A percentile compares a stretch with the other conserved stretches of the same genome.
phyloP scores from a whole-genome alignment of 176 grass and related monocot species.

The Poa pratensis region DNA sequence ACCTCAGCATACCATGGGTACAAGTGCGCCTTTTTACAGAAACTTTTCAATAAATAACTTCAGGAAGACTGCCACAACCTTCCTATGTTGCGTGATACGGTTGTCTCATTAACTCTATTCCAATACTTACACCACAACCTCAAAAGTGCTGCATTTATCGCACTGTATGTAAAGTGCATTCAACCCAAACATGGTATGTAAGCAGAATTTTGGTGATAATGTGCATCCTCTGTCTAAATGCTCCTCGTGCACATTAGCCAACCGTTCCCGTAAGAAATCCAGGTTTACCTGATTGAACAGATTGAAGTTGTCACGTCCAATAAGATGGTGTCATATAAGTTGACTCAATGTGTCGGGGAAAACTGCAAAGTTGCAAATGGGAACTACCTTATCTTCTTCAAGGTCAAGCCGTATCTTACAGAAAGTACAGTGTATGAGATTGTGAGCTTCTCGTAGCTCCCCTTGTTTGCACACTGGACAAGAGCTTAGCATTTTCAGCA shows the following conservation, averaged over 20 bases:
- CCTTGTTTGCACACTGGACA: slow-evolving; percentile 90
- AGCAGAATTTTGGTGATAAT: slow-evolving; percentile 73
- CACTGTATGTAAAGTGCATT: slow-evolving; percentile 89
- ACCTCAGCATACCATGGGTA: not conserved
- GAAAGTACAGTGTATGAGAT: slow-evolving; percentile 73
- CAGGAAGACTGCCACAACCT: not conserved
- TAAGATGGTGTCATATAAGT: not conserved
- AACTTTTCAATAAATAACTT: not conserved
- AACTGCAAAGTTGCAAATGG: slow-evolving; percentile 26
- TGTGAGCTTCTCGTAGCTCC: slow-evolving; percentile 65
- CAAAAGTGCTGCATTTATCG: slow-evolving; percentile 69
- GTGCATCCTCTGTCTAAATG: slow-evolving; percentile 93
- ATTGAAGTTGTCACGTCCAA: slow-evolving; percentile 33
- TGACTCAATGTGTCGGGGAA: not conserved
- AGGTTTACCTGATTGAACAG: slow-evolving; percentile 64
- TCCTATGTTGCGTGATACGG: not conserved
- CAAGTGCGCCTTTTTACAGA: not conserved
- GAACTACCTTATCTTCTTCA: slow-evolving; percentile 79
- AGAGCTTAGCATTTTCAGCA: slow-evolving; percentile 55
- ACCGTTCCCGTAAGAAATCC: slow-evolving; percentile 62
- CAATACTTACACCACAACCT: slow-evolving; percentile 69
- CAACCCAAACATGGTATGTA: slow-evolving; percentile 71
- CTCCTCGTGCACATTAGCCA: slow-evolving; percentile 68
- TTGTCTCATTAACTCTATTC: not conserved
- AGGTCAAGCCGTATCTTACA: slow-evolving; percentile 75